Percentiles rank a stretch among this genome's conserved stretches.
These are phyloP conservation scores for Setaria viridis DNA, from an alignment of 202 grass and related monocot genomes.

Conservation along the genomic window DNA sequence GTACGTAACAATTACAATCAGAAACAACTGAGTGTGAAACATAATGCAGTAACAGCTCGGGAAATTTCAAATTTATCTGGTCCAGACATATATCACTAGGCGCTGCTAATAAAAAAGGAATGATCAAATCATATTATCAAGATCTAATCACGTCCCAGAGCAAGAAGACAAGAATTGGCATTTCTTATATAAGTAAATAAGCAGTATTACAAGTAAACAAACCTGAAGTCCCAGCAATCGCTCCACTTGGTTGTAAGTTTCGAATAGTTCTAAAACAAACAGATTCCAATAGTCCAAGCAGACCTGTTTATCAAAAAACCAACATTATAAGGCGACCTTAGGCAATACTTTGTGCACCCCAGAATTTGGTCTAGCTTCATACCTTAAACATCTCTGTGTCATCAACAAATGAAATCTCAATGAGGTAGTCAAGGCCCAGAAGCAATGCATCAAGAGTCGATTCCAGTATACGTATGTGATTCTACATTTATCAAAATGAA, in stretches of 20 bases:
- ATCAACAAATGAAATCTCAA: conserved; percentile 95
- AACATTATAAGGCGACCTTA: conserved; percentile 14
- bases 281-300: conserved; percentile 98
- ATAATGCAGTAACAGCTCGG: neutral
- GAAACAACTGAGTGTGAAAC: neutral
- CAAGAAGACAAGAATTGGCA: neutral
- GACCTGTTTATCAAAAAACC: conserved; percentile 51
- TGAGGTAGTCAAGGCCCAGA: conserved; percentile 87
- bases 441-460: conserved; percentile 78
- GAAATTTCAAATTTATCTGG: conserved; percentile 9
- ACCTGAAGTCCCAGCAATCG: conserved; percentile 76
- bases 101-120: neutral
- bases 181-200: conserved; percentile 2
- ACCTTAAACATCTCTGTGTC: conserved; percentile 98
- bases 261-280: conserved; percentile 89
- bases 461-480: conserved; percentile 84
- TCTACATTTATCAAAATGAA: conserved; percentile 46
- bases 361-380: conserved; percentile 24
- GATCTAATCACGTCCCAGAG: neutral
- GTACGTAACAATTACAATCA: neutral
- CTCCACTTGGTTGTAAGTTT: conserved; percentile 80
- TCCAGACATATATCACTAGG: neutral
- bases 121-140: neutral
- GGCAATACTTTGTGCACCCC: neutral
- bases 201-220: conserved; percentile 28